Conservation (phyloP, 2,329 filamentous ascomycete genomes). For the Cladosporium sp. region DNA sequence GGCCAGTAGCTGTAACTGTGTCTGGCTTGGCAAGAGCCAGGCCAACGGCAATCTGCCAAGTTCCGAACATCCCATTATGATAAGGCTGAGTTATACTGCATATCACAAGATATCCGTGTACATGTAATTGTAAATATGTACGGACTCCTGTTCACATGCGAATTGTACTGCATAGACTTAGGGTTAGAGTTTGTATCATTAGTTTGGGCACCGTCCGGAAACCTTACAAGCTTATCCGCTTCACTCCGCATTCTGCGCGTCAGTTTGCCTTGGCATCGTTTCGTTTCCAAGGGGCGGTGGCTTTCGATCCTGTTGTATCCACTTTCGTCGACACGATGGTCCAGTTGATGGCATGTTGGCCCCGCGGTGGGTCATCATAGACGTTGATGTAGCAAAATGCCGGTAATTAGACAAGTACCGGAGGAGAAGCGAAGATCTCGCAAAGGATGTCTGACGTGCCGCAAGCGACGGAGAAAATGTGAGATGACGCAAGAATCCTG, state of each 20-base stretch:
- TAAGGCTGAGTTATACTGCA: not conserved
- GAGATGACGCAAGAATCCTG: not conserved
- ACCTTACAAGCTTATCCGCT: not conserved
- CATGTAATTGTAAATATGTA: no score
- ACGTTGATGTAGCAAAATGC: not conserved
- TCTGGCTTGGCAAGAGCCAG: not conserved
- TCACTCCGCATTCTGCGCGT: not conserved
- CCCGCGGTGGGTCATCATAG: not conserved
- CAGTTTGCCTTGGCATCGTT: not conserved
- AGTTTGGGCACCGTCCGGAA: not conserved
- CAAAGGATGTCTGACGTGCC: not conserved
- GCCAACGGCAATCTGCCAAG: not conserved
- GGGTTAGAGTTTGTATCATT: not conserved
- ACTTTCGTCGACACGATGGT: not conserved
- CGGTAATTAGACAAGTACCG: not conserved
- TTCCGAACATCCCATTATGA: not conserved
- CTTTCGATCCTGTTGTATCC: not conserved
- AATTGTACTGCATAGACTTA: not conserved
- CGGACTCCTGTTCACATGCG: not conserved
- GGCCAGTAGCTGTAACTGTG: not conserved
- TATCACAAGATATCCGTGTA: no score
- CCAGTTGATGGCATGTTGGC: not conserved
- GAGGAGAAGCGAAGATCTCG: not conserved
- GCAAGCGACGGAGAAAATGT: conserved; percentile 9
- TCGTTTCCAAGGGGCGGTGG: not conserved